These are phyloP conservation scores for Mycena olivaceomarginata DNA, from an alignment of 768 basidiomycete genomes.

Conservation along the genomic window DNA sequence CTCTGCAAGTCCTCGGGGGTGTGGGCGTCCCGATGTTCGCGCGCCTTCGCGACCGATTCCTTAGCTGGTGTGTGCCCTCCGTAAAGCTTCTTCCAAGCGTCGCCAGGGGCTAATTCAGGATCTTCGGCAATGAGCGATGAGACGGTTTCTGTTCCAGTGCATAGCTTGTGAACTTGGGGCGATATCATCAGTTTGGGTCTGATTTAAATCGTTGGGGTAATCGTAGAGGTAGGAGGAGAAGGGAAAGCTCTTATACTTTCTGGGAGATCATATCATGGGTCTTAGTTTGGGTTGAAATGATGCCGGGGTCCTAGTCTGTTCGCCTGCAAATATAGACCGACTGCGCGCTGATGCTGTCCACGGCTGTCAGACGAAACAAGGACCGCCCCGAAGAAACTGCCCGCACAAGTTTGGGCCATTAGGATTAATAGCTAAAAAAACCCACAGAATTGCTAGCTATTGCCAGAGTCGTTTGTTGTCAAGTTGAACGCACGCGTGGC, in stretches of 20 bases:
- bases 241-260: not conserved
- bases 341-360: not conserved
- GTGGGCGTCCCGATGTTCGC: conserved; percentile 51
- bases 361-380: not conserved
- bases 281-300: conserved; percentile 3
- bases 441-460: too few relatives aligned
- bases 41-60: conserved; percentile 46
- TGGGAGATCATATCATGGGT: conserved; percentile 1
- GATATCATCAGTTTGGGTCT: conserved; percentile 43
- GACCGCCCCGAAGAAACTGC: not conserved
- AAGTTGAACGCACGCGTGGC: too few relatives aligned
- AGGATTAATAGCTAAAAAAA: too few relatives aligned
- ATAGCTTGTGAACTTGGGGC: conserved; percentile 55
- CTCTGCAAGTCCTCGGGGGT: conserved; percentile 65
- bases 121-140: conserved; percentile 64
- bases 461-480: too few relatives aligned
- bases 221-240: not conserved
- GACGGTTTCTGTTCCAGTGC: conserved; percentile 58
- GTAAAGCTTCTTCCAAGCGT: conserved; percentile 64
- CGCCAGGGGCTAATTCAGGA: conserved; percentile 56
- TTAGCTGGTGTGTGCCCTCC: conserved; percentile 44
- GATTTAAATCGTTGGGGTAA: not conserved
- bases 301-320: conserved; percentile 2
- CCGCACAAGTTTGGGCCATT: too few relatives aligned
- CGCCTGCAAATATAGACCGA: not conserved